phyloP scores from a whole-genome alignment of 2,329 filamentous ascomycete genomes.

The Aspergillus fumigatiaffinis region DNA sequence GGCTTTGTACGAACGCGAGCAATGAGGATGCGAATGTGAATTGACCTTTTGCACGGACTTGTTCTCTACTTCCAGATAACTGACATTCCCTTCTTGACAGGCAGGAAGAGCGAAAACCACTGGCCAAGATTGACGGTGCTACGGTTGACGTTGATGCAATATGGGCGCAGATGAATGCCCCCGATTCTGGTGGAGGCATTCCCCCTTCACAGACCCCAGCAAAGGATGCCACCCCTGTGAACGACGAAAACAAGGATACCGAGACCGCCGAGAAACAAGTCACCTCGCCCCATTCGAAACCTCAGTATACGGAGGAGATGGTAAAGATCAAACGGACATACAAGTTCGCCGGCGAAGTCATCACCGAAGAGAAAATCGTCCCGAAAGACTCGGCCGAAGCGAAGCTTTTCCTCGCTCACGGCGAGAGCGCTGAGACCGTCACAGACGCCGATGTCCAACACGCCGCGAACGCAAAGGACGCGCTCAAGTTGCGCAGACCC shows the following conservation, averaged over 20 bases:
- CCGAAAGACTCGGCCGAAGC: conserved; percentile 53
- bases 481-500: conserved; percentile 33
- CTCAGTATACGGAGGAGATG: conserved; percentile 38
- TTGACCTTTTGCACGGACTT: not conserved
- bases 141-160: conserved; percentile 54
- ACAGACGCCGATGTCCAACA: conserved; percentile 21
- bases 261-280: conserved; percentile 14
- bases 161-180: conserved; percentile 50
- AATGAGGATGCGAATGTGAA: conserved; percentile 48
- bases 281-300: conserved; percentile 7
- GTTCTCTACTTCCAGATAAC: not conserved
- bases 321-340: conserved; percentile 56
- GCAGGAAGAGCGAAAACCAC: conserved; percentile 46
- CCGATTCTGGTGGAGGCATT: conserved; percentile 17
- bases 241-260: conserved; percentile 10
- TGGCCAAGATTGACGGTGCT: conserved; percentile 47
- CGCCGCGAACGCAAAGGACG: conserved; percentile 13
- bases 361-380: conserved; percentile 52
- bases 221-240: conserved; percentile 10
- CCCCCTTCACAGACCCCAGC: conserved; percentile 12
- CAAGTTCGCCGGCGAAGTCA: conserved; percentile 54
- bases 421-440: conserved; percentile 35
- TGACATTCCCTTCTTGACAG: conserved; percentile 19
- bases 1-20: conserved; percentile 53
- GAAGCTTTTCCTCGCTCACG: conserved; percentile 47